Conservation (phyloP, 2,329 filamentous ascomycete species). For the Xylariaceae sp. region DNA sequence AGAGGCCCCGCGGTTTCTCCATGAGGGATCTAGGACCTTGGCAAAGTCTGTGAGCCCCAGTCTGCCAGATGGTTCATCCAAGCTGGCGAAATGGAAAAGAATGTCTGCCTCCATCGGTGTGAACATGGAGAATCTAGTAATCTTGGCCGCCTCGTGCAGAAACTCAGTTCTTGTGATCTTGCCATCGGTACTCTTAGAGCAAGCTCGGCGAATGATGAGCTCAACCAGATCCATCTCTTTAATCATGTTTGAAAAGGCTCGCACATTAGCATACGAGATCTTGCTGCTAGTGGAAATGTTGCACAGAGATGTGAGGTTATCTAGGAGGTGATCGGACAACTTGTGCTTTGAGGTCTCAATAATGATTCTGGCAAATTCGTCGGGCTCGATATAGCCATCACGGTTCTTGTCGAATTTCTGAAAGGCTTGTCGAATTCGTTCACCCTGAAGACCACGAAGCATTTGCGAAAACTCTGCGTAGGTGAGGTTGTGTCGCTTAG, state of each 20-base stretch:
- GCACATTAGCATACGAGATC: constrained; percentile 96
- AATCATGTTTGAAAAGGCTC: constrained; percentile 97
- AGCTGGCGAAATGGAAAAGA: constrained; percentile 94
- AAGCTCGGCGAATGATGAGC: constrained; percentile 86
- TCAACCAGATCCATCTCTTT: constrained; percentile 98
- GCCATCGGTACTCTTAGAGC: constrained; percentile 79
- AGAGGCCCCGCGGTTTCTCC: constrained; percentile 67
- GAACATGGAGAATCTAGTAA: constrained; percentile 93
- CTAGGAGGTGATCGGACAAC: constrained; percentile 91
- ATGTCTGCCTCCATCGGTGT: constrained; percentile 99
- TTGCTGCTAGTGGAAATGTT: constrained; percentile 91
- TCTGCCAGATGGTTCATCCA: constrained; percentile 86
- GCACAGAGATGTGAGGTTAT: constrained; percentile 89
- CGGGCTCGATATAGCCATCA: constrained; percentile 92
- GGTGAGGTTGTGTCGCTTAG: constrained; percentile 86
- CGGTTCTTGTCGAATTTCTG: constrained; percentile 86
- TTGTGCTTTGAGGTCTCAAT: constrained; percentile 91
- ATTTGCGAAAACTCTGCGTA: constrained; percentile 98
- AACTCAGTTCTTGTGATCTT: constrained; percentile 96
- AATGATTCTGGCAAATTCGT: constrained; percentile 97
- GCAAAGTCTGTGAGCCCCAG: constrained; percentile 84
- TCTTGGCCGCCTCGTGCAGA: constrained; percentile 86
- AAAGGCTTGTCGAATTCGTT: constrained; percentile 95
- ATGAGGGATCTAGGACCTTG: constrained; percentile 92
- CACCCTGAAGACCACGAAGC: constrained; percentile 92